phyloP scores from a whole-genome alignment of 73 alveolate species.

The Paramecium tetraurelia region DNA sequence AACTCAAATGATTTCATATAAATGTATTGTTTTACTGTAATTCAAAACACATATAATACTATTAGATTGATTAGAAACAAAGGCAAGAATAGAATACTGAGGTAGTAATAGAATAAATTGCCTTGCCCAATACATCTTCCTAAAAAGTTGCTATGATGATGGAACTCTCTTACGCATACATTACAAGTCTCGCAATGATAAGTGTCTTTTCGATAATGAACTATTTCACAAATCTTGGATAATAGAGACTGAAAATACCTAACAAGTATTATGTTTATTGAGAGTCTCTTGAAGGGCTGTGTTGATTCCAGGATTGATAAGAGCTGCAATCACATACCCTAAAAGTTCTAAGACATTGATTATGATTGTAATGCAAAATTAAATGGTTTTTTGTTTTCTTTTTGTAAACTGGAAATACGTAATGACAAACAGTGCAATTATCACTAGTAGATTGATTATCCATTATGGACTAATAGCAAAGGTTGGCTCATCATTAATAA shows the following conservation, averaged over 20 bases:
- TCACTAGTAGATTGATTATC: not conserved
- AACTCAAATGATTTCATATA: not conserved
- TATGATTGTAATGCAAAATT: not conserved
- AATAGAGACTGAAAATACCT: not conserved
- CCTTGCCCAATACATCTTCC: slow-evolving; percentile 58
- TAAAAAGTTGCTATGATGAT: slow-evolving; percentile 45
- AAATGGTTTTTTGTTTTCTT: not conserved
- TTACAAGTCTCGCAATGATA: slow-evolving; percentile 47
- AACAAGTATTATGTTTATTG: not conserved
- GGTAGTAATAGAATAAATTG: slow-evolving; percentile 21
- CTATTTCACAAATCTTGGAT: not conserved
- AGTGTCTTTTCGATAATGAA: not conserved
- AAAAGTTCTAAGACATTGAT: not conserved
- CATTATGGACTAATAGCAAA: slow-evolving; percentile 1
- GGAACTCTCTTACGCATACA: slow-evolving; percentile 49
- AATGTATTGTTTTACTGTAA: not conserved
- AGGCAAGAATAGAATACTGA: not conserved
- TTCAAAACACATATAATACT: not conserved
- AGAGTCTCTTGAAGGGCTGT: not conserved
- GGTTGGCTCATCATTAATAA: slow-evolving; percentile 7
- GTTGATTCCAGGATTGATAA: not conserved
- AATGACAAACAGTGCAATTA: not conserved
- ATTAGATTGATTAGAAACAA: not conserved
- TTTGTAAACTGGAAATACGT: not conserved
- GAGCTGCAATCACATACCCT: not conserved